Base-by-base conservation (phyloP, 768 basidiomycete genomes). In the Hortiboletus campestris region DNA sequence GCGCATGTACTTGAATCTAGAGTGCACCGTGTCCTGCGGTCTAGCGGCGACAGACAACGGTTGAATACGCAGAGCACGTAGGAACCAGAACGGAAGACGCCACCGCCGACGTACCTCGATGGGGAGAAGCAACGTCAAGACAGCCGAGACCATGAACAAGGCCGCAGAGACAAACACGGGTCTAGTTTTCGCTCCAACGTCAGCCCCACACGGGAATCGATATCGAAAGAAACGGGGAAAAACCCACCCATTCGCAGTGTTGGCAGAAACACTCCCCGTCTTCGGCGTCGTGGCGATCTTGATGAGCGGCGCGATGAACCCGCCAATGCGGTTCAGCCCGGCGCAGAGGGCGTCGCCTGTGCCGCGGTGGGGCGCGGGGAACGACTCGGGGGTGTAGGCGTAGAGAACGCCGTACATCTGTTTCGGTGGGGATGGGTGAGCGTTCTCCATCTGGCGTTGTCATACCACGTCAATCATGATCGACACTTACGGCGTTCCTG, bases 381-480 rank as follows among this genome's bases (percentile, higher is more conserved):
- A 84, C 19, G 81, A 79, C 62, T 84, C 82, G 1, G 83, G 83
- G 9, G 83, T 84, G 60, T 82, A 83, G 2, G 81, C 81, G 50
- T 78, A 84, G 14, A 82, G 70, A 11, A 81, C 74, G 11, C 79
- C 81, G 55, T 81, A 81, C 78, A 80, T 78, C 76, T 69, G 25
- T 50, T 25, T 46, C 11, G 4, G 31, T 34, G n/a, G 20, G 2
- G 29, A 4, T 29, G 32, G n/a, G 40, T 46, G 14, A 57, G 29
- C 40, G 29, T 11, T 4, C 12, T 16, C 10, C 11, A 7, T 48
- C 28, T 40, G 49, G 22, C 25, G 25, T 4, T 52, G 19, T 54
- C 10, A 6, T 10, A 39, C 6, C 48, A 40, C n/a, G 28, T 40
- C 17, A 29, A 25, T 25, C 25, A 25, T 25, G 25, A 52, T 35